Conservation (phyloP, 441 rosid species). For the Dalechampia spathulata region DNA sequence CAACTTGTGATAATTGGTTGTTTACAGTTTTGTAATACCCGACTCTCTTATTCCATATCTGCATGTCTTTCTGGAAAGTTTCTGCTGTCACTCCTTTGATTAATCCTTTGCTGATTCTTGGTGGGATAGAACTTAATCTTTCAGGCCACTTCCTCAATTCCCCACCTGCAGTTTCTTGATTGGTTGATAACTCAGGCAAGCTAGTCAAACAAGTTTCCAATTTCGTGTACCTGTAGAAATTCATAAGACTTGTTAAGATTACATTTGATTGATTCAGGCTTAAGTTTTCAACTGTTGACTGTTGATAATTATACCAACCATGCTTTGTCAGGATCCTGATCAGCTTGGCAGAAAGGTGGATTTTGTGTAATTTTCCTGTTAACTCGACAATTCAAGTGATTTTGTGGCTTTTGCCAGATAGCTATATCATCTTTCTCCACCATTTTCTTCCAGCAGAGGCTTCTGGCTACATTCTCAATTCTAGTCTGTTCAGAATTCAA, state of each 20-base stretch:
- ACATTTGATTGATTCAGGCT: too few species aligned
- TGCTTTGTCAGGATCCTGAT: slow-evolving; percentile 54
- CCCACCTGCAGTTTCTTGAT: slow-evolving; percentile 41
- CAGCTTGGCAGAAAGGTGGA: slow-evolving; percentile 31
- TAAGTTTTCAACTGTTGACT: too few species aligned
- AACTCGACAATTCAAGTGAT: slow-evolving; percentile 41
- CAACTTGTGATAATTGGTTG: slow-evolving; percentile 47
- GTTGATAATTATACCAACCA: slow-evolving; percentile 21
- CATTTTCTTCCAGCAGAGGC: slow-evolving; percentile 67
- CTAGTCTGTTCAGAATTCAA: slow-evolving; percentile 53
- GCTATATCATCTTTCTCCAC: slow-evolving; percentile 66
- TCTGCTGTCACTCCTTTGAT: slow-evolving; percentile 47
- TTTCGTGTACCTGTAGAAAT: slow-evolving; percentile 37
- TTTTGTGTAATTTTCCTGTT: slow-evolving; percentile 23
- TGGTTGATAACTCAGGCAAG: slow-evolving; percentile 37
- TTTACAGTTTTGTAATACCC: slow-evolving; percentile 55
- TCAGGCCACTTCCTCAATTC: slow-evolving; percentile 57
- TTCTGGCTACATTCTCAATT: slow-evolving; percentile 52
- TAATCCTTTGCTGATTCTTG: slow-evolving; percentile 45
- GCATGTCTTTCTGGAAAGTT: slow-evolving; percentile 32
- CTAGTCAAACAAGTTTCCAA: slow-evolving; percentile 46
- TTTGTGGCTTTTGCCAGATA: slow-evolving; percentile 71
- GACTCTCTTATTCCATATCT: slow-evolving; percentile 58
- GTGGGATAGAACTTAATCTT: slow-evolving; percentile 52
- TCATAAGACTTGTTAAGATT: too few species aligned